A percentile compares a stretch with the other conserved stretches of the same genome.
Conservation (phyloP, 305 asterid genomes). For the Solanum aculeatissimum region DNA sequence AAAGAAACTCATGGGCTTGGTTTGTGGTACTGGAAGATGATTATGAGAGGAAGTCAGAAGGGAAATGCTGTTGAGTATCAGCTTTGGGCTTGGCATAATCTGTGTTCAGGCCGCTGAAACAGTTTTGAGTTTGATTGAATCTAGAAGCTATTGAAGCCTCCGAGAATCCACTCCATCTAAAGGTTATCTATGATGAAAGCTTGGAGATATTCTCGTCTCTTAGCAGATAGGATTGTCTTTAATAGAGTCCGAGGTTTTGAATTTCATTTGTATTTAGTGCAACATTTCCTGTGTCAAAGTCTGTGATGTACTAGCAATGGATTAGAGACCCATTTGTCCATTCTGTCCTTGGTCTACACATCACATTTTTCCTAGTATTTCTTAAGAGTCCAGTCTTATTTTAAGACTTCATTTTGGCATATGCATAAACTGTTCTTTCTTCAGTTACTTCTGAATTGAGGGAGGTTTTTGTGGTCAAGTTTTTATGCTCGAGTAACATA, state of each 20-base stretch:
- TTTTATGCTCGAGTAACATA: not conserved
- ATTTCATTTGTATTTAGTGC: not conserved
- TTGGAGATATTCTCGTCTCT: not conserved
- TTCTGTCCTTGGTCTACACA: not conserved
- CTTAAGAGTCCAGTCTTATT: not conserved
- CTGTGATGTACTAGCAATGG: not conserved
- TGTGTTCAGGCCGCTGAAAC: not conserved
- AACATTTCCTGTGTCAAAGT: not conserved
- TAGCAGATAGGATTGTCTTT: not conserved
- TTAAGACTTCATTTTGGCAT: not conserved
- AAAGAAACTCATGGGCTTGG: not conserved
- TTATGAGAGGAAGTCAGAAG: not conserved
- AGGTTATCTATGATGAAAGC: not conserved
- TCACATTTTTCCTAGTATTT: not conserved
- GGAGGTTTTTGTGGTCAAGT: not conserved
- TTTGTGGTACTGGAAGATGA: not conserved
- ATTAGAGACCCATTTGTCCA: not conserved
- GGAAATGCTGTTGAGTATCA: not conserved
- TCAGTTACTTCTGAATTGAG: not conserved
- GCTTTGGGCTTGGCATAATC: not conserved
- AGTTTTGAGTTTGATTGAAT: not conserved
- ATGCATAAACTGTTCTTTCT: not conserved
- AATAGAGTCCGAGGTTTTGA: not conserved
- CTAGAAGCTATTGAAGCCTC: not conserved
- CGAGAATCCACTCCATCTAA: not conserved